Conservation (phyloP, 1,284 basidiomycete genomes). For the Boletus semigastroideus region DNA sequence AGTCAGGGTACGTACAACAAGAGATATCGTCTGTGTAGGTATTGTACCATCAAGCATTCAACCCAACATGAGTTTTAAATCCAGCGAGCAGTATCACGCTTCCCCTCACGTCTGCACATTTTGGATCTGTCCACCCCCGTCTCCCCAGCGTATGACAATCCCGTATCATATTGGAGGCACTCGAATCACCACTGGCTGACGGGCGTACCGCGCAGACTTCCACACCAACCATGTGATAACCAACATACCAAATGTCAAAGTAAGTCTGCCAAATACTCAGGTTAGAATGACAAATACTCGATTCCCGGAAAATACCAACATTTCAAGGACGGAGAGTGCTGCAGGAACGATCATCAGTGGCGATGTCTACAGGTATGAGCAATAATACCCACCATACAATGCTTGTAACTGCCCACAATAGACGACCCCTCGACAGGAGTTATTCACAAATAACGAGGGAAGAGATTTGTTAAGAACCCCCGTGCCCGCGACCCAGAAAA, state of each 20-base stretch:
- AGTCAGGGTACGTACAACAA: not conserved
- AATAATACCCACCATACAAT: slow-evolving; percentile 43
- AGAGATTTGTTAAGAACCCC: slow-evolving; percentile 47
- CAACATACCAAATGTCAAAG: slow-evolving; percentile 45
- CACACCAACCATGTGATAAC: slow-evolving; percentile 48
- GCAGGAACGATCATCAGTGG: slow-evolving; percentile 12
- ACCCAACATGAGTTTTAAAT: not conserved
- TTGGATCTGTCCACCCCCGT: slow-evolving; percentile 5
- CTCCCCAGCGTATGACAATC: slow-evolving; percentile 2
- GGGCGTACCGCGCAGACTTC: slow-evolving; percentile 42
- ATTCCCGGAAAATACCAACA: slow-evolving; percentile 35
- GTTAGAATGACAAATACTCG: slow-evolving; percentile 5
- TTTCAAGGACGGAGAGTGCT: slow-evolving; percentile 47
- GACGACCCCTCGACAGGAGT: slow-evolving; percentile 41
- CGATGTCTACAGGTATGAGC: not conserved
- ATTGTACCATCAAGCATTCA: not conserved
- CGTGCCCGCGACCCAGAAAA: slow-evolving; percentile 55
- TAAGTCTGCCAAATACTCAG: slow-evolving; percentile 32
- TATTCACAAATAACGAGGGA: slow-evolving; percentile 37
- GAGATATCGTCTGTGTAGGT: not conserved
- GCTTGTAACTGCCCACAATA: slow-evolving; percentile 56
- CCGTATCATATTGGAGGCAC: slow-evolving; percentile 22
- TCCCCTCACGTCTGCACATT: not conserved
- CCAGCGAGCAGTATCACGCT: not conserved
- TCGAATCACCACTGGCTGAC: slow-evolving; percentile 32